Base-by-base conservation (phyloP, 2,329 filamentous ascomycete genomes). In the Penicillium crustosum region DNA sequence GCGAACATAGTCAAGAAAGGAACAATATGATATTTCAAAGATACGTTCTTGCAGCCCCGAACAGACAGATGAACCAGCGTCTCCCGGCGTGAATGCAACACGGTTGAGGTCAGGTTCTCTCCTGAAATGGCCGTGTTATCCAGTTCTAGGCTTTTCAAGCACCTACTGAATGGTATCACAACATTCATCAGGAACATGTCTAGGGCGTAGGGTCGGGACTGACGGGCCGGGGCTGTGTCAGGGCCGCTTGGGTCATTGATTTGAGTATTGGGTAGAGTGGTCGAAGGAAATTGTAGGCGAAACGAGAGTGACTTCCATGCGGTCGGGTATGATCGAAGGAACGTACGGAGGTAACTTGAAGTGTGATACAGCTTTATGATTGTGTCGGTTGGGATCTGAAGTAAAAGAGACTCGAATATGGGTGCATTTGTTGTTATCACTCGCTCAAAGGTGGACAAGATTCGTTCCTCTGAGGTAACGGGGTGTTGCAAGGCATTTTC, bases 1-100 rank as follows among this genome's bases (percentile, higher is more conserved):
- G 75, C 77, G 55, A 78, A 78, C 75, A 81, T 76, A 44, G 75
- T 78, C 49, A 82, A 77, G 63, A 84, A 86, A 2, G 84, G 84
- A 53, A 86, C 82, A 59, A 86, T 83, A 66, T 86, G 83, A 67
- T 86, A 86, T 67, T 86, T 86, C 62, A 86, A 79, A 13, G 83
- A 86, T 38, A 86, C 84, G 68, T 86, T 85, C 72, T 86, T 85
- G 76, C 84, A 86, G 21, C 84, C 84, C 23, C 84, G 81, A 48
- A 86, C 82, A 1, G 83, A 86, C 44, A 86, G 76, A 66, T 86
- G 83, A 66, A 83, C 78, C 45, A 86, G 73, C 0, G 81, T 84
- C 54, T 80, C 78, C 55, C 81, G 78, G 31, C 82, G 79, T 41
- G 81, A 77, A 60, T 82, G 77, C 51, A 86, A 73, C 19, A 86